Evolutionary conservation across 495 filamentous ascomycete genomes (phyloP).

Genomic region (Eremomyces bilateralis): DNA sequence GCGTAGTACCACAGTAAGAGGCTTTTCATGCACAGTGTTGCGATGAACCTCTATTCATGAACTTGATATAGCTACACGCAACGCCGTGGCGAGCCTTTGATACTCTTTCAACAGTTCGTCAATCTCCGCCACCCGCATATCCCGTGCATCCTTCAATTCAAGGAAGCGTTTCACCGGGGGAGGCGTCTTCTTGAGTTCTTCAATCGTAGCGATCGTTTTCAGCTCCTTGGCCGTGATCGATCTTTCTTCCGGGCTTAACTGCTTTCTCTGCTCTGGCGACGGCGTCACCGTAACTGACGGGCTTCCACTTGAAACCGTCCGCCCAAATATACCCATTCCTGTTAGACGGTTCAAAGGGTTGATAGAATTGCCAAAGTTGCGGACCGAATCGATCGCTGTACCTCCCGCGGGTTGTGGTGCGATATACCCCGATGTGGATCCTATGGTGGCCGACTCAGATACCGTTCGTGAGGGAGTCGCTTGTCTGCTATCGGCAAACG

Average conservation of each 20-base stretch:
- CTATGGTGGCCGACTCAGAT: neutral
- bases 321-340: conserved; percentile 51
- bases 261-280: conserved; percentile 5
- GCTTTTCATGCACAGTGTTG: too few species aligned
- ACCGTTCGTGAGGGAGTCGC: conserved; percentile 5
- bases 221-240: conserved; percentile 7
- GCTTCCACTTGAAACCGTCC: conserved; percentile 19
- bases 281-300: neutral
- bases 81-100: conserved; percentile 48
- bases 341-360: conserved; percentile 65
- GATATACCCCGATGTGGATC: neutral
- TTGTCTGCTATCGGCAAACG: conserved; percentile 20
- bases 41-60: too few species aligned
- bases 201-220: conserved; percentile 18
- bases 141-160: conserved; percentile 51
- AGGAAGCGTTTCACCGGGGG: conserved; percentile 67
- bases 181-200: conserved; percentile 30
- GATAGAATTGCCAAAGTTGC: conserved; percentile 59
- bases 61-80: too few species aligned
- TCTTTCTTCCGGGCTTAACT: conserved; percentile 4
- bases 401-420: neutral
- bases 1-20: too few species aligned
- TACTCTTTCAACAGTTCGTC: conserved; percentile 71
- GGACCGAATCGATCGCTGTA: conserved; percentile 56
- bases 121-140: conserved; percentile 66